Base-by-base conservation (phyloP, 345 rosid genomes). In the Murraya koenigii region DNA sequence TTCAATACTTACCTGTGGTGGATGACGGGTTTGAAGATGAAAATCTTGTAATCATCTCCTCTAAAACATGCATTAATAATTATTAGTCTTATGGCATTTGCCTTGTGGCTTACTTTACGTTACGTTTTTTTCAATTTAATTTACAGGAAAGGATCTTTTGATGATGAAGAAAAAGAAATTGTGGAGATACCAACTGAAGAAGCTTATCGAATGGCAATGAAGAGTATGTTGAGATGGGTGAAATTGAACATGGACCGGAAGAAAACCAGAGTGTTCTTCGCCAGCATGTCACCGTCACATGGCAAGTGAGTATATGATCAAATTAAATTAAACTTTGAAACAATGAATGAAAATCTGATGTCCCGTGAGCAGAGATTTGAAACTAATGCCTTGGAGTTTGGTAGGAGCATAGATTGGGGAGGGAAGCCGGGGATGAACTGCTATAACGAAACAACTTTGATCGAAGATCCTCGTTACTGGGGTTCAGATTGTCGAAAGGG, bases 221-320 rank as follows among this genome's bases (percentile, higher is more conserved):
- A 85, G 81, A 90, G 96, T 79, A 80, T 94, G 91, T 33, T 89
- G 84, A 87, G 92, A 88, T 97, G 99, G 99, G 92, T 83, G 68
- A 86, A 81, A 75, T 87, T 86, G 80, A 94, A 97, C 30, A 86
- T 91, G 97, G 90, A 97, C 74, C 87, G 86, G 1, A 88, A 84
- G 55, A 92, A 88, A 80, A 92, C 91, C 5, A 83, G 95, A 80
- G 95, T 96, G 44, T 94, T 94, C 85, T 96, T 96, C 90, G 80
- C 97, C 5, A 89, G 93, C 93, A 96, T 96, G 99, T 94, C 99
- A 4, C 98, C 99, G 2, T 84, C 94, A 65, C 99, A 96, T 89
- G 84, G 76, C 70, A 90, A 90, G 99, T 96, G 61, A 80, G 94
- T n/a, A n/a, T n/a, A n/a, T n/a, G n/a, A n/a, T n/a, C n/a, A n/a